Conservation (phyloP, 768 basidiomycete species). For the Termitomyces sp. region DNA sequence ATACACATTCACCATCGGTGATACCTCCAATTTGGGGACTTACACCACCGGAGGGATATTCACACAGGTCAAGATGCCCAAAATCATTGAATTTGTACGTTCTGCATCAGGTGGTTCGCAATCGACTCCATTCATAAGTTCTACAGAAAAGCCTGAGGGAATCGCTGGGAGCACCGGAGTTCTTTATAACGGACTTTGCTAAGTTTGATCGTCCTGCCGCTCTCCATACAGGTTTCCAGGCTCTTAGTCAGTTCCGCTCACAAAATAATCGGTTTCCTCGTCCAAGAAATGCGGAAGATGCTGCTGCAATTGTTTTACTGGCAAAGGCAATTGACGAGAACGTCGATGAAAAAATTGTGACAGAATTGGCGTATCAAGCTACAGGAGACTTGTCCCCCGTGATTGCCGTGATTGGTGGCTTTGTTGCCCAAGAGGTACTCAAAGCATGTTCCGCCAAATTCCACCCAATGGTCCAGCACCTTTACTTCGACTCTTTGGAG, state of each 20-base stretch:
- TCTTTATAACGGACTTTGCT: constrained; percentile 93
- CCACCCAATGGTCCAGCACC: constrained; percentile 90
- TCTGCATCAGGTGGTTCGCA: neutral
- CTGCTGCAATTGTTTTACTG: constrained; percentile 61
- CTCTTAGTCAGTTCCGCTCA: constrained; percentile 73
- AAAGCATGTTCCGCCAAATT: constrained; percentile 98
- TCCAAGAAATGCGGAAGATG: constrained; percentile 82
- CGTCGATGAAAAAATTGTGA: constrained; percentile 75
- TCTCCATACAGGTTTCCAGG: constrained; percentile 93
- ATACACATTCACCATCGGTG: constrained; percentile 95
- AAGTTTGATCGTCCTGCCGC: constrained; percentile 93
- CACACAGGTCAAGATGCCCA: constrained; percentile 99
- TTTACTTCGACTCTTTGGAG: constrained; percentile 98
- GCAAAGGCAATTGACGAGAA: constrained; percentile 79
- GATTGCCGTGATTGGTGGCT: constrained; percentile 92
- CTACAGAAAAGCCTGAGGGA: constrained; percentile 89
- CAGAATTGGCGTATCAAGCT: constrained; percentile 89
- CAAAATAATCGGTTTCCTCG: constrained; percentile 69
- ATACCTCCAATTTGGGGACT: constrained; percentile 71
- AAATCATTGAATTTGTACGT: constrained; percentile 89
- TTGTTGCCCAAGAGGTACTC: constrained; percentile 96
- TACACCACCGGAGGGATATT: constrained; percentile 93
- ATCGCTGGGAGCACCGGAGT: constrained; percentile 76
- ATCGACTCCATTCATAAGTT: neutral
- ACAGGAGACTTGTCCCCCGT: constrained; percentile 87